Evolutionary conservation across 805 yeast genomes (phyloP), one percentile per base, ranked within the genome.

Genomic region (Zygotorulaspora danielsina): DNA sequence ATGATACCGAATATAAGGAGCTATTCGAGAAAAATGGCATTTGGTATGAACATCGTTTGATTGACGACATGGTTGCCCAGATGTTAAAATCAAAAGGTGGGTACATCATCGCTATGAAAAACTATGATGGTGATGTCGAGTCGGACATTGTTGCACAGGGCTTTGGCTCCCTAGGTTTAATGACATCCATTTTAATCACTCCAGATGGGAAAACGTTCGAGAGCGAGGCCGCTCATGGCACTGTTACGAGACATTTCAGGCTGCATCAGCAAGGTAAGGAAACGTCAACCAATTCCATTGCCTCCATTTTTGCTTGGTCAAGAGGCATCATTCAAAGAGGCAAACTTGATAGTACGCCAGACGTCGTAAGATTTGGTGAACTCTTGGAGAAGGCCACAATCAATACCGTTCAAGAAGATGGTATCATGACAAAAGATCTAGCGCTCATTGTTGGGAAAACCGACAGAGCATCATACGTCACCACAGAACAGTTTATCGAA

Each of bases 11-110:
- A 52, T 89, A 84, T 72, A 78, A 80, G 64, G 47, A 65, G 19
- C 67, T 78, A 57, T 89, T 89, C 66, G 95, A 87, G 63, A 71
- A 70, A 41, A 65, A 67, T 31, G 93, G 88, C n/a, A 84, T 89
- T 64, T 88, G 95, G 95, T 89, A 84, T 66, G 97, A 90, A 70
- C 97, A 90, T 70, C 79, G 97, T 56, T 73, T 90, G 53, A 90
- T 90, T 53, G 97, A 90, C 67, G 97, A 90, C 64, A 90, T 90
- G 97, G 97, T 90, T 36, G 97, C 97, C 16, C 97, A 90, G 72
- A 89, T 90, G 97, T 71, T 90, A 64, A 90, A 90, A 72, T 86
- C 96, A 32, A 79, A 77, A 60, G 97, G 97, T 57, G 97, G 97
- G 5, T 90, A 73, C 65, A 83, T 90, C 55, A 85, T 90, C 67